Evolutionary conservation across 768 basidiomycete genomes (phyloP).

Genomic region (Harrya chromipes): DNA sequence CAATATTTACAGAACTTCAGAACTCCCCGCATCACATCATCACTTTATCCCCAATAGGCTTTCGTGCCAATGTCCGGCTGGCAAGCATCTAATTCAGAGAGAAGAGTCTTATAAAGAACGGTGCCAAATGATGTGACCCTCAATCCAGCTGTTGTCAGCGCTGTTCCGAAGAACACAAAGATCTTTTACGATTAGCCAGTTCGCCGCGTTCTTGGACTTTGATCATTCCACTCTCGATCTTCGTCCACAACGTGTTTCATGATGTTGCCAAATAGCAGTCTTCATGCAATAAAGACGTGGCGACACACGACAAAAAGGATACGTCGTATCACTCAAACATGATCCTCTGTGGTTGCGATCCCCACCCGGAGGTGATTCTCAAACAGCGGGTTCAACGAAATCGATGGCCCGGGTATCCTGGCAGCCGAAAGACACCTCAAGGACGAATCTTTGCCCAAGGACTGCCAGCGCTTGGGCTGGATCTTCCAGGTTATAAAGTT

Average conservation of each 20-base stretch:
- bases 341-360: neutral
- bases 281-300: neutral
- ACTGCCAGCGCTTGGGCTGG: too few species aligned
- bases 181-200: conserved; percentile 9
- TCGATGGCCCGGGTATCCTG: neutral
- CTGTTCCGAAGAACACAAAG: neutral
- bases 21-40: too few species aligned
- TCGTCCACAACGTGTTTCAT: neutral
- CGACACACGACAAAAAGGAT: neutral
- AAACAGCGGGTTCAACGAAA: neutral
- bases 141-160: too few species aligned
- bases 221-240: conserved; percentile 5
- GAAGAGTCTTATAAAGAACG: too few species aligned
- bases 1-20: too few species aligned
- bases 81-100: too few species aligned
- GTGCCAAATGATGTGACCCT: too few species aligned
- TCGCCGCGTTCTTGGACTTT: conserved; percentile 6
- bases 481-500: too few species aligned
- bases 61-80: too few species aligned
- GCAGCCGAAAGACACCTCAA: neutral
- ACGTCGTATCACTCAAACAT: conserved; percentile 3
- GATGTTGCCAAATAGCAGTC: neutral
- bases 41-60: too few species aligned
- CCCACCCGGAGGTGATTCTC: conserved; percentile 9
- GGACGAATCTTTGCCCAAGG: too few species aligned